Percentiles rank a stretch among this genome's conserved stretches.
Conservation (phyloP, 1,139 yeast species). For the Blastobotrys niveus region DNA sequence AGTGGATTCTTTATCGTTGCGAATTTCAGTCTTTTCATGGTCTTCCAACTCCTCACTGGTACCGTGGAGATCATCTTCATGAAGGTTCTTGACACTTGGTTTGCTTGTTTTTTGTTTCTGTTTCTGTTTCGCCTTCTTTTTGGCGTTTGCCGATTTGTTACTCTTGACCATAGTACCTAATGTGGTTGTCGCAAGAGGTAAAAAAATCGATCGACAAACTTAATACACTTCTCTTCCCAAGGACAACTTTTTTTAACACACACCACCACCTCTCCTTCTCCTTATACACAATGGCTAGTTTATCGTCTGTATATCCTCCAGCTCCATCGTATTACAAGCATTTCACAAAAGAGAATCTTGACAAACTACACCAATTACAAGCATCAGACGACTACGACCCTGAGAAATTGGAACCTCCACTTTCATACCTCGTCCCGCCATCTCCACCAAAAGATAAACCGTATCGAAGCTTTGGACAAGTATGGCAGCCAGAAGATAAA, state of each 20-base stretch:
- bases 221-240: too few species aligned
- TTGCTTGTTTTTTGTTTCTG: constrained; percentile 6
- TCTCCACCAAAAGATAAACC: constrained; percentile 49
- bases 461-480: constrained; percentile 73
- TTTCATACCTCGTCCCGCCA: constrained; percentile 62
- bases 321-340: constrained; percentile 73
- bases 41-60: constrained; percentile 13
- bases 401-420: constrained; percentile 22
- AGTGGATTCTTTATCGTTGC: neutral
- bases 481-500: constrained; percentile 72
- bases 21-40: constrained; percentile 7
- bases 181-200: neutral
- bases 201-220: neutral
- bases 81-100: neutral
- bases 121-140: constrained; percentile 10
- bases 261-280: neutral
- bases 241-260: too few species aligned
- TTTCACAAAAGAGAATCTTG: constrained; percentile 59
- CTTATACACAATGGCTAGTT: constrained; percentile 27
- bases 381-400: constrained; percentile 19
- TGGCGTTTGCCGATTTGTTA: constrained; percentile 8
- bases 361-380: constrained; percentile 31
- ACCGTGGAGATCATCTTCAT: constrained; percentile 11
- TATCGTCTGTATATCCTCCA: constrained; percentile 72
- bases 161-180: constrained; percentile 1